Conservation (phyloP, 805 yeast genomes). For the Scheffersomyces spartinae region DNA sequence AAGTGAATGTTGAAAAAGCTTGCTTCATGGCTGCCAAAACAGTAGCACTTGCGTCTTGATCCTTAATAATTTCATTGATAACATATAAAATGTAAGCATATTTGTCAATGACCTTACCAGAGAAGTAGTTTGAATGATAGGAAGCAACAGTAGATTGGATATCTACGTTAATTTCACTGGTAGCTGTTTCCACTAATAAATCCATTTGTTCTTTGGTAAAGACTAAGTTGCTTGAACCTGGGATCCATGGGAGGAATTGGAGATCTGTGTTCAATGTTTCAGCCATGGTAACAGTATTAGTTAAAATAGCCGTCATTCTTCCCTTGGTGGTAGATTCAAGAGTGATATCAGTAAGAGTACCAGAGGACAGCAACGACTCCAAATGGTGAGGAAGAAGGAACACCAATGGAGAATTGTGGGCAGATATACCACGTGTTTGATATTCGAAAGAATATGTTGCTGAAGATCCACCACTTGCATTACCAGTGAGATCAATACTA, state of each 20-base stretch:
- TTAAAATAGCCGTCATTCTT: slow-evolving; percentile 32
- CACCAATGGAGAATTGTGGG: slow-evolving; percentile 32
- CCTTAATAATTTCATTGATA: slow-evolving; percentile 35
- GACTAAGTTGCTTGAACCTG: slow-evolving; percentile 15
- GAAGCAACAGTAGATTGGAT: slow-evolving; percentile 27
- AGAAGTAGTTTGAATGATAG: slow-evolving; percentile 33
- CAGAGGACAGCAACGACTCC: slow-evolving; percentile 17
- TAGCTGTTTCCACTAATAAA: slow-evolving; percentile 33
- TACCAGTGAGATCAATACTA: slow-evolving; percentile 36
- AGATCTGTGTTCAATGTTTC: slow-evolving; percentile 29
- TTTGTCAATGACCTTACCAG: slow-evolving; percentile 46
- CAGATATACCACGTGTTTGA: slow-evolving; percentile 38
- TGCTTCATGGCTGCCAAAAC: slow-evolving; percentile 25
- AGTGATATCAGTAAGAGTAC: slow-evolving; percentile 29
- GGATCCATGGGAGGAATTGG: slow-evolving; percentile 36
- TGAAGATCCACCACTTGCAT: slow-evolving; percentile 28
- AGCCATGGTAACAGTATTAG: slow-evolving; percentile 22
- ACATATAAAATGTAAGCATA: slow-evolving; percentile 46
- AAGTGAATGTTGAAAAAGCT: slow-evolving; percentile 30
- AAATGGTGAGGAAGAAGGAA: slow-evolving; percentile 48
- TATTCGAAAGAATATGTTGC: slow-evolving; percentile 41
- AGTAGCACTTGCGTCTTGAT: slow-evolving; percentile 23
- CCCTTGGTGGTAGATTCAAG: slow-evolving; percentile 42
- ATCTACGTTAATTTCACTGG: slow-evolving; percentile 35
- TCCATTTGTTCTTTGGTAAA: slow-evolving; percentile 35